A percentile compares a stretch with the other conserved stretches of the same genome.
Conservation (phyloP, 345 rosid species). For the Murraya koenigii region DNA sequence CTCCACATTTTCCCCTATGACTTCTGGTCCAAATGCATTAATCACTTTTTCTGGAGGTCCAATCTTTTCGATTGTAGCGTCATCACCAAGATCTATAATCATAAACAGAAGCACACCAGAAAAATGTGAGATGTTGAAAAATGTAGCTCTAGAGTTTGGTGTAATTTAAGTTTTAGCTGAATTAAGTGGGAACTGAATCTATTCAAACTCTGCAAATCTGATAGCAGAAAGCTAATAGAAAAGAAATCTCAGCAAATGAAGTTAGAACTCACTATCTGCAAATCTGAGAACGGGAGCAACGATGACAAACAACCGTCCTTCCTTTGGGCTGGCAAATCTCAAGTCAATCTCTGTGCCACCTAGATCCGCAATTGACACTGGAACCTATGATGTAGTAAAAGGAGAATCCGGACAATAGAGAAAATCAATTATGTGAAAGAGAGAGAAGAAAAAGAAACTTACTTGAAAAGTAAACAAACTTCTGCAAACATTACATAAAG, state of each 20-base stretch:
- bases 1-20: slow-evolving; percentile 82
- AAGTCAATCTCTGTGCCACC: slow-evolving; percentile 97
- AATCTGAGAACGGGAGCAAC: slow-evolving; percentile 97
- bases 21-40: slow-evolving; percentile 94
- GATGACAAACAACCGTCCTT: slow-evolving; percentile 77
- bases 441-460: background rate
- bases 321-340: slow-evolving; percentile 79
- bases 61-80: slow-evolving; percentile 69
- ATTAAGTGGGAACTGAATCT: background rate
- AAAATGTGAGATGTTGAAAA: background rate
- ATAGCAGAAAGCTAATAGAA: background rate
- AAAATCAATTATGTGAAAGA: background rate
- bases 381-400: slow-evolving; percentile 51
- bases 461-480: too few relatives aligned
- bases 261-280: slow-evolving; percentile 61
- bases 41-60: slow-evolving; percentile 93
- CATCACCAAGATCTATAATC: slow-evolving; percentile 56
- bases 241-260: background rate
- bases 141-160: background rate
- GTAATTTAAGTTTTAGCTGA: too few relatives aligned
- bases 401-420: background rate
- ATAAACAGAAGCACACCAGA: background rate
- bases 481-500: background rate
- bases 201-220: background rate
- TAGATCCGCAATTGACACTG: slow-evolving; percentile 92